Conservation (phyloP, 306 rosid species). For the Luffa aegyptiaca region DNA sequence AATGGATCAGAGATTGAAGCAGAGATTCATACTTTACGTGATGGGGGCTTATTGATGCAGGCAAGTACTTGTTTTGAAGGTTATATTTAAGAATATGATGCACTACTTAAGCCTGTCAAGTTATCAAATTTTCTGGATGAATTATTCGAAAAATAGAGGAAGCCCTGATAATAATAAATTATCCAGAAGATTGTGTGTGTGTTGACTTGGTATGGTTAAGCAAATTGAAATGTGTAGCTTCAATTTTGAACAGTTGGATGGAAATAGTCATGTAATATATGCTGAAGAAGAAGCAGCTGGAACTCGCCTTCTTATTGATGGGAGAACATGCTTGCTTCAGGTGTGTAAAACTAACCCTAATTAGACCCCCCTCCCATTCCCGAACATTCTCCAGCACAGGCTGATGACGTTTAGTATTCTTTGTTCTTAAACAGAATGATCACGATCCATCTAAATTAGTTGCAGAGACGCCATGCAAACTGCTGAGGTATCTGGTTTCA, state of each 20-base stretch:
- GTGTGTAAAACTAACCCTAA: slow-evolving; percentile 26
- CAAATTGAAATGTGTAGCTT: slow-evolving; percentile 23
- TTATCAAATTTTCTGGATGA: neutral
- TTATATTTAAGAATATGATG: neutral
- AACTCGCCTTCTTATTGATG: slow-evolving; percentile 96
- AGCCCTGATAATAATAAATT: neutral
- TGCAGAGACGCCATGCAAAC: slow-evolving; percentile 98
- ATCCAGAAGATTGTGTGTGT: neutral
- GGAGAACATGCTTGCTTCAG: slow-evolving; percentile 99
- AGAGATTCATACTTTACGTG: slow-evolving; percentile 96
- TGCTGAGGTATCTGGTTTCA: slow-evolving; percentile 62
- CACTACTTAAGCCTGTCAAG: neutral
- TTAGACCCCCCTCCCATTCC: neutral
- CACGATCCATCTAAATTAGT: slow-evolving; percentile 92
- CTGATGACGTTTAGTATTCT: slow-evolving; percentile 18
- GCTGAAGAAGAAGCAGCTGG: slow-evolving; percentile 99
- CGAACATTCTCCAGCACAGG: neutral
- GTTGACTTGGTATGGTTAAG: neutral
- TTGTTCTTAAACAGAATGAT: slow-evolving; percentile 60
- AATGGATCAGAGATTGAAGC: slow-evolving; percentile 78
- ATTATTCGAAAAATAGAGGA: neutral
- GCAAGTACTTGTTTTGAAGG: slow-evolving; percentile 35
- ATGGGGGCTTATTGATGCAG: slow-evolving; percentile 99
- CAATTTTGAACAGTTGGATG: slow-evolving; percentile 66
- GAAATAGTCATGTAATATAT: slow-evolving; percentile 94